phyloP scores from a whole-genome alignment of 1,139 yeast species.

The Candida labiduridarum region DNA sequence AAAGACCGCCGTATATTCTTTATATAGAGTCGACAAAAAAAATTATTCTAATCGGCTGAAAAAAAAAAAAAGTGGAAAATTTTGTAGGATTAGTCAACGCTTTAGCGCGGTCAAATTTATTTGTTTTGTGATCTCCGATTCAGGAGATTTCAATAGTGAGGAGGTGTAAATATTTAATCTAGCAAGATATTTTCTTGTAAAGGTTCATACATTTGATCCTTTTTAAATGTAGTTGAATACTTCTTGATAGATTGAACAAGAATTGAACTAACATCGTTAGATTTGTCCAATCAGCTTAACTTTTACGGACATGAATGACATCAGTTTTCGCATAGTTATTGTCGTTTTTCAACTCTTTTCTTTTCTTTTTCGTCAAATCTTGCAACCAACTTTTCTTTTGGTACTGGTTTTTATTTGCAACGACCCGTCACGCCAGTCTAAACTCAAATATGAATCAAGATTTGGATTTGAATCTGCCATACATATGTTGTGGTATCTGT shows the following conservation, averaged over 20 bases:
- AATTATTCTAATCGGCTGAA: not conserved
- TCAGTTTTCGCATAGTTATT: not conserved
- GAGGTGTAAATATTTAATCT: not conserved
- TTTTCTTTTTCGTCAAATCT: not conserved
- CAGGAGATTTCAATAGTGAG: not conserved
- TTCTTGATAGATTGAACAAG: too few relatives aligned
- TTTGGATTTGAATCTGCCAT: constrained; percentile 23
- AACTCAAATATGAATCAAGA: constrained; percentile 3
- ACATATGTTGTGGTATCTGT: constrained; percentile 24
- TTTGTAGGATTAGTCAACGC: constrained; percentile 3
- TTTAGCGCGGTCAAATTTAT: not conserved
- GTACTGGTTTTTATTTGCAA: not conserved
- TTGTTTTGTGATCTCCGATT: constrained; percentile 1
- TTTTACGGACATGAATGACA: not conserved
- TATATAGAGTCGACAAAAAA: not conserved
- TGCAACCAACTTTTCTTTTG: constrained; percentile 3
- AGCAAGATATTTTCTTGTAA: not conserved
- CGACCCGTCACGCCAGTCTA: not conserved
- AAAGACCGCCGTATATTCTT: not conserved
- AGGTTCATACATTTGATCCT: too few relatives aligned
- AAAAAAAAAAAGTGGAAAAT: not conserved
- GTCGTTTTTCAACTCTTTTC: not conserved
- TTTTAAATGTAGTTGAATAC: too few relatives aligned
- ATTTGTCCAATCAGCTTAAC: not conserved
- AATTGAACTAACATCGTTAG: not conserved